Percentiles rank a stretch among this genome's conserved stretches.
Evolutionary conservation across 495 filamentous ascomycete genomes (phyloP).

Genomic region (Lasiosphaeria ovina): DNA sequence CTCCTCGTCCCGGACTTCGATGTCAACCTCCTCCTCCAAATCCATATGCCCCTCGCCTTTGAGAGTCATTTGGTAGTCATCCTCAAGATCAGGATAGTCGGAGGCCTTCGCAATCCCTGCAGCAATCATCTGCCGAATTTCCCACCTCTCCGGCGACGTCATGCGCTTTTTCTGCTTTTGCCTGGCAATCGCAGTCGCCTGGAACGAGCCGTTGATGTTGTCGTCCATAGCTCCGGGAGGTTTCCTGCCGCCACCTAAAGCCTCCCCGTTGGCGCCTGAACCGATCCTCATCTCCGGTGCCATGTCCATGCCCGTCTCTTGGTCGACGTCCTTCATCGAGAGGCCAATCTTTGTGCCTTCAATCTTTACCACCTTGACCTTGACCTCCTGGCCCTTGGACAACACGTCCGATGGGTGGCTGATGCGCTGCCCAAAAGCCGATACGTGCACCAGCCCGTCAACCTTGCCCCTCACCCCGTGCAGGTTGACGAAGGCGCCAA

Average conservation of each 20-base stretch:
- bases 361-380: slow-evolving; percentile 89
- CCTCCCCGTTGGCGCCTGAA: slow-evolving; percentile 89
- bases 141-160: slow-evolving; percentile 95
- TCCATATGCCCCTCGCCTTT: slow-evolving; percentile 86
- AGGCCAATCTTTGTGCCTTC: slow-evolving; percentile 76
- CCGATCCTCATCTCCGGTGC: slow-evolving; percentile 77
- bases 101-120: slow-evolving; percentile 86
- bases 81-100: slow-evolving; percentile 92
- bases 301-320: slow-evolving; percentile 81
- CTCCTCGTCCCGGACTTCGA: slow-evolving; percentile 93
- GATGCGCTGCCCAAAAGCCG: slow-evolving; percentile 84
- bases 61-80: slow-evolving; percentile 86
- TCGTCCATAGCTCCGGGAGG: slow-evolving; percentile 34
- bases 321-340: slow-evolving; percentile 97
- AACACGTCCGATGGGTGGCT: slow-evolving; percentile 91
- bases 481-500: slow-evolving; percentile 94
- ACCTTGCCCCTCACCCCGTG: slow-evolving; percentile 81
- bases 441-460: slow-evolving; percentile 94
- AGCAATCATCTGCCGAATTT: slow-evolving; percentile 93
- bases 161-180: slow-evolving; percentile 76
- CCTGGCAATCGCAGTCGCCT: slow-evolving; percentile 37
- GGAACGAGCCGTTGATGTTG: slow-evolving; percentile 29
- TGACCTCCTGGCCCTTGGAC: slow-evolving; percentile 75
- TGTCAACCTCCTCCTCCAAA: slow-evolving; percentile 95
- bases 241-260: slow-evolving; percentile 65